These are phyloP conservation scores for Lithohypha guttulata DNA, from an alignment of 2,329 filamentous ascomycete genomes.

Conservation along the genomic window DNA sequence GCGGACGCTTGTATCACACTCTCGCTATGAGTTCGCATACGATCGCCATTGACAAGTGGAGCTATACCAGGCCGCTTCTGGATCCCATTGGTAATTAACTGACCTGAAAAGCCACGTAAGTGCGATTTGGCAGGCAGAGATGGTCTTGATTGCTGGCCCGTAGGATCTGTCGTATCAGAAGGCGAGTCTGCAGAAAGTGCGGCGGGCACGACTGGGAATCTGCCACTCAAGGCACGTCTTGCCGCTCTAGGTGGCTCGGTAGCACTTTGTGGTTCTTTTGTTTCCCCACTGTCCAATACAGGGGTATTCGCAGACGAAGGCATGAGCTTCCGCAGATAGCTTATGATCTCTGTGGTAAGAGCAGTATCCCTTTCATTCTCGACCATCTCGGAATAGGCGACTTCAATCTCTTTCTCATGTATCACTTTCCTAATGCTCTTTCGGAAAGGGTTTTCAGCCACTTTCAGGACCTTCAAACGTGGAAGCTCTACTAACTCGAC, in stretches of 20 bases:
- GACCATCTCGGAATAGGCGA: slow-evolving; percentile 42
- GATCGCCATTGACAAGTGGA: slow-evolving; percentile 51
- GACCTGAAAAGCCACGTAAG: slow-evolving; percentile 48
- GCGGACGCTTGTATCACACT: slow-evolving; percentile 41
- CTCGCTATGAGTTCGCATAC: slow-evolving; percentile 52
- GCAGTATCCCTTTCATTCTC: slow-evolving; percentile 51
- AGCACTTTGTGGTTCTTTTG: slow-evolving; percentile 55
- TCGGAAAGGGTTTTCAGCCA: slow-evolving; percentile 75
- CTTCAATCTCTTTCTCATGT: slow-evolving; percentile 55
- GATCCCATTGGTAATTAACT: slow-evolving; percentile 31
- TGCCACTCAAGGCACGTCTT: slow-evolving; percentile 42
- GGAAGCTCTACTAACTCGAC: slow-evolving; percentile 79
- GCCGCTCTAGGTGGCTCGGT: slow-evolving; percentile 59
- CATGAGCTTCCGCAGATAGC: slow-evolving; percentile 42
- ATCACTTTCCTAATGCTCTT: slow-evolving; percentile 66
- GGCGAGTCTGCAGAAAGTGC: slow-evolving; percentile 42
- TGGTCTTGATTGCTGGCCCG: slow-evolving; percentile 35
- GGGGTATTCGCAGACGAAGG: slow-evolving; percentile 26
- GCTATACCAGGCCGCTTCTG: slow-evolving; percentile 62
- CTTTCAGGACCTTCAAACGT: slow-evolving; percentile 77
- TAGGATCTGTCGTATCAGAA: slow-evolving; percentile 16
- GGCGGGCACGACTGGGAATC: slow-evolving; percentile 56
- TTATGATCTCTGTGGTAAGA: slow-evolving; percentile 50
- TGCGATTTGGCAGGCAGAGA: slow-evolving; percentile 75
- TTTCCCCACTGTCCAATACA: slow-evolving; percentile 30